These are phyloP conservation scores for Babesia gibsoni DNA, from an alignment of 169 alveolate genomes.

Conservation along the genomic window DNA sequence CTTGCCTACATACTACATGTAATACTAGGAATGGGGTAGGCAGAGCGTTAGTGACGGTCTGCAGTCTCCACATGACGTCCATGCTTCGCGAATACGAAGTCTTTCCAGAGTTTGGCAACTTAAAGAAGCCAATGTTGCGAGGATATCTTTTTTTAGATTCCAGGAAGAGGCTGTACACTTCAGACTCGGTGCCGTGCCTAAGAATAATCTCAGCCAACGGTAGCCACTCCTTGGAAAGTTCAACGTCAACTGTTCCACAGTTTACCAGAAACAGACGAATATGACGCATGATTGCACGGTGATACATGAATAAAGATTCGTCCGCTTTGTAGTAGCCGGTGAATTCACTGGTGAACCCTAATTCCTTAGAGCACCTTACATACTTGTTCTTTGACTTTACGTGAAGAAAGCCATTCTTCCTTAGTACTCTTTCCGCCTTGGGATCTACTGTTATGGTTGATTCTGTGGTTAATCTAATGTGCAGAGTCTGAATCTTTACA, in stretches of 20 bases:
- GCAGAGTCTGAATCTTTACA: slow-evolving; percentile 13
- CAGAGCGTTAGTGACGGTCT: slow-evolving; percentile 45
- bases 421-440: slow-evolving; percentile 24
- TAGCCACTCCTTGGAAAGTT: slow-evolving; percentile 6
- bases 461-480: slow-evolving; percentile 8
- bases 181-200: slow-evolving; percentile 27
- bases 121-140: slow-evolving; percentile 37
- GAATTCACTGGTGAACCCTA: slow-evolving; percentile 5
- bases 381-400: not conserved
- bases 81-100: slow-evolving; percentile 37
- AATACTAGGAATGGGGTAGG: slow-evolving; percentile 52
- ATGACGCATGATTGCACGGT: slow-evolving; percentile 26
- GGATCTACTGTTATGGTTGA: slow-evolving; percentile 23
- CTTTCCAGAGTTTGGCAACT: slow-evolving; percentile 34
- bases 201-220: slow-evolving; percentile 45
- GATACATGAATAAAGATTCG: slow-evolving; percentile 43
- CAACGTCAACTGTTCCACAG: slow-evolving; percentile 32
- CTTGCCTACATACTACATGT: slow-evolving; percentile 41
- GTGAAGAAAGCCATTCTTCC: slow-evolving; percentile 28
- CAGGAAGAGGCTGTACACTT: slow-evolving; percentile 25
- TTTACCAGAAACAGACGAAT: slow-evolving; percentile 50
- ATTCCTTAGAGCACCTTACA: slow-evolving; percentile 10
- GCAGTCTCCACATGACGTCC: slow-evolving; percentile 55
- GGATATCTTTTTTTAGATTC: slow-evolving; percentile 28
- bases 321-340: slow-evolving; percentile 56